Percentiles rank a stretch among this genome's conserved stretches.
Evolutionary conservation across 192 early-diverging fungal species (phyloP).

Genomic region (Spizellomyces sp.): DNA sequence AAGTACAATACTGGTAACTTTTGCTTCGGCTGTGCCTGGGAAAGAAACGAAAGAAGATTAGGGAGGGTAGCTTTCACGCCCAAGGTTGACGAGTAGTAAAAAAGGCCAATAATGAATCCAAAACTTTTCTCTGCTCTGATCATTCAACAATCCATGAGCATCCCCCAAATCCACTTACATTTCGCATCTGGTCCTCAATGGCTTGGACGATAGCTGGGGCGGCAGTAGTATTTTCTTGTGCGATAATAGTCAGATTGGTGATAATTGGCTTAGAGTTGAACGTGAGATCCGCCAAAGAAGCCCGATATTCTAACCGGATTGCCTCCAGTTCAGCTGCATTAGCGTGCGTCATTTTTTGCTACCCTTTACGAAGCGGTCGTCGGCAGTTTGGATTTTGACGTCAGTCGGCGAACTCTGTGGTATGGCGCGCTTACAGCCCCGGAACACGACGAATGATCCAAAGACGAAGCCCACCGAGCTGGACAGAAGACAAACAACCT

Average conservation of each 20-base stretch:
- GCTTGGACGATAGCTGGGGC: slow-evolving; percentile 77
- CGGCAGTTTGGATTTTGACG: too few species aligned
- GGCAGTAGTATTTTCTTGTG: slow-evolving; percentile 67
- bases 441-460: too few species aligned
- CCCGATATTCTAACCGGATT: slow-evolving; percentile 63
- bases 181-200: slow-evolving; percentile 64
- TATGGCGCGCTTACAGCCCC: too few species aligned
- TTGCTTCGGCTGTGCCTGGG: slow-evolving; percentile 68
- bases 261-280: slow-evolving; percentile 95
- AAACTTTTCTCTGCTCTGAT: neutral
- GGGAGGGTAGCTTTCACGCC: too few species aligned
- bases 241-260: slow-evolving; percentile 83
- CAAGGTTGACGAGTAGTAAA: neutral
- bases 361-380: too few species aligned
- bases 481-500: too few species aligned
- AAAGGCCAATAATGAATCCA: neutral
- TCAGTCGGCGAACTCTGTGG: too few species aligned
- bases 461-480: too few species aligned
- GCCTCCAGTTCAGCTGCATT: slow-evolving; percentile 14
- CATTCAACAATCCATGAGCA: too few species aligned
- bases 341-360: too few species aligned
- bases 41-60: slow-evolving; percentile 4
- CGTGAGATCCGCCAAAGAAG: slow-evolving; percentile 75
- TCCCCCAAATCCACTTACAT: slow-evolving; percentile 41
- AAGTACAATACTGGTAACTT: slow-evolving; percentile 91